phyloP scores from a whole-genome alignment of 306 rosid genomes.

The Dalbergia cultrata region DNA sequence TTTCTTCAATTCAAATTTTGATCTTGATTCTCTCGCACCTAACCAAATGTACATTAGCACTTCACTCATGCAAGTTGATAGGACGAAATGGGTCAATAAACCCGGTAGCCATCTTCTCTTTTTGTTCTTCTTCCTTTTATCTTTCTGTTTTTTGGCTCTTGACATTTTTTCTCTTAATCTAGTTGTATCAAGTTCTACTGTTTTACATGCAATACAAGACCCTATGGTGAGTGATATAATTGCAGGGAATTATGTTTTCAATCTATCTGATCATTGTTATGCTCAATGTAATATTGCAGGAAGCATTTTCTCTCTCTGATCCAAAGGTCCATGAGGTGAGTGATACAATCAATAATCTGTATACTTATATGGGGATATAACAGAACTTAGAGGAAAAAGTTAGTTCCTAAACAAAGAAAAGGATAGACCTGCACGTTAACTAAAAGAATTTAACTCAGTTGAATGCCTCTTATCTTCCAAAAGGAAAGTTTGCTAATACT shows the following conservation, averaged over 20 bases:
- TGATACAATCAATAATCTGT: slow-evolving; percentile 15
- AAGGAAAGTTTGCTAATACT: not conserved
- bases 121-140: too few species aligned
- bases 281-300: slow-evolving; percentile 55
- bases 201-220: too few species aligned
- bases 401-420: slow-evolving; percentile 5
- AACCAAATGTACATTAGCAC: too few species aligned
- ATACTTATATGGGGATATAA: not conserved
- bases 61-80: too few species aligned
- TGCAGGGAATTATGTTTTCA: not conserved
- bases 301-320: slow-evolving; percentile 75
- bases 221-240: too few species aligned
- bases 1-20: too few species aligned
- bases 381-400: slow-evolving; percentile 1
- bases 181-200: too few species aligned
- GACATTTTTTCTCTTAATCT: too few species aligned
- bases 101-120: too few species aligned
- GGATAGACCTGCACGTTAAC: not conserved
- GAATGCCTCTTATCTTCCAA: not conserved
- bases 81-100: too few species aligned
- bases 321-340: slow-evolving; percentile 73
- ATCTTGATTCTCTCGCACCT: too few species aligned
- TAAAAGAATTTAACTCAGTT: not conserved
- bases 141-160: too few species aligned
- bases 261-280: not conserved